phyloP scores from a whole-genome alignment of 2,329 filamentous ascomycete genomes.

The Pseudonectria buxi region DNA sequence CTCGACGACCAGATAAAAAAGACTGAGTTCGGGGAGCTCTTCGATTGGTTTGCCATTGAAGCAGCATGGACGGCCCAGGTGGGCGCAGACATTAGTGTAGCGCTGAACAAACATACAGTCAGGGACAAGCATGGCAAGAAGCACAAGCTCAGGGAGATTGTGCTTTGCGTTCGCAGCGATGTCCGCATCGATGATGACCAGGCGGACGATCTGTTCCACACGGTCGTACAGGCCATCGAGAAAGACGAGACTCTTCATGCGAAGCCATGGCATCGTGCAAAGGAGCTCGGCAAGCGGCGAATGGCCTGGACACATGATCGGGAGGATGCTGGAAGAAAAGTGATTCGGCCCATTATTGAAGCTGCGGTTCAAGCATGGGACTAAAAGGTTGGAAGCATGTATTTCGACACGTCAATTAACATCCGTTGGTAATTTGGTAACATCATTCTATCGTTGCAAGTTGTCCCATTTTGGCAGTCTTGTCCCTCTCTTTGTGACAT shows the following conservation, averaged over 20 bases:
- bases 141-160: slow-evolving; percentile 39
- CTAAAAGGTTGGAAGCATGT: too few relatives aligned
- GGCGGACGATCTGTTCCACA: slow-evolving; percentile 34
- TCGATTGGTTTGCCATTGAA: slow-evolving; percentile 42
- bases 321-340: slow-evolving; percentile 33
- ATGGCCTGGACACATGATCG: slow-evolving; percentile 38
- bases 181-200: slow-evolving; percentile 37
- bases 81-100: slow-evolving; percentile 36
- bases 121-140: slow-evolving; percentile 31
- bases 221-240: slow-evolving; percentile 35
- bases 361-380: slow-evolving; percentile 35
- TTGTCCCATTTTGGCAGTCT: too few relatives aligned
- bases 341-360: slow-evolving; percentile 39
- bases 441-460: too few relatives aligned
- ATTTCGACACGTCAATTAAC: too few relatives aligned
- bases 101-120: slow-evolving; percentile 39
- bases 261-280: slow-evolving; percentile 35
- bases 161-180: slow-evolving; percentile 37
- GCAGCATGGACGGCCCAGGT: slow-evolving; percentile 41
- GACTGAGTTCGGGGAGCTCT: slow-evolving; percentile 39
- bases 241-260: slow-evolving; percentile 29
- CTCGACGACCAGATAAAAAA: slow-evolving; percentile 38
- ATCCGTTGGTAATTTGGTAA: too few relatives aligned
- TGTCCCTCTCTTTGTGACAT: too few relatives aligned
- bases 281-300: slow-evolving; percentile 34